These are phyloP conservation scores for Ogataea trehalophila DNA, from an alignment of 805 yeast species.

Conservation along the genomic window DNA sequence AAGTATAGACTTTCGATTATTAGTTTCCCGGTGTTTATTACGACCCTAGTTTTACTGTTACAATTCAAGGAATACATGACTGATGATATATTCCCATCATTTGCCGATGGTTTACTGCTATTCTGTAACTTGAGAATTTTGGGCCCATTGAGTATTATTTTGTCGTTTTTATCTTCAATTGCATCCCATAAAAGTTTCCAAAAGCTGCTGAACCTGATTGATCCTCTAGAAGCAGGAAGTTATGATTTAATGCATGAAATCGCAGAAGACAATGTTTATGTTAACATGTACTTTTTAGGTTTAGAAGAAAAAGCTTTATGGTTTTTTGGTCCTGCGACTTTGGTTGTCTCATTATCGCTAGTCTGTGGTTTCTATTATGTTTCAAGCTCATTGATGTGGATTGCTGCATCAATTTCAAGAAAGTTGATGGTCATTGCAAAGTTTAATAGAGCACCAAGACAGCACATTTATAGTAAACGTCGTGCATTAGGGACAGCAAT, in stretches of 20 bases:
- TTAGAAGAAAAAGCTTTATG: conserved; percentile 51
- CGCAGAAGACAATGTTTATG: conserved; percentile 31
- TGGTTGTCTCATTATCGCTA: conserved; percentile 39
- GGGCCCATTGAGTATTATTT: conserved; percentile 15
- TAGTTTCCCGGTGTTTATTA: conserved; percentile 61
- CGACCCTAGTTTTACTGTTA: conserved; percentile 43
- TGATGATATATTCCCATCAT: conserved; percentile 36
- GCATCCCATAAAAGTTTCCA: conserved; percentile 34
- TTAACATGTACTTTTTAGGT: conserved; percentile 66
- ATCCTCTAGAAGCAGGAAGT: conserved; percentile 49
- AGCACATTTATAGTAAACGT: conserved; percentile 13
- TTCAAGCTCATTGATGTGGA: conserved; percentile 26
- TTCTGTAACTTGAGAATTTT: conserved; percentile 32
- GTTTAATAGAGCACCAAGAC: conserved; percentile 1
- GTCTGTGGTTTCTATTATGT: conserved; percentile 35
- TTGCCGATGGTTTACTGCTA: conserved; percentile 40
- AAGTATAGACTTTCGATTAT: conserved; percentile 74
- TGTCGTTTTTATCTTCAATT: conserved; percentile 37
- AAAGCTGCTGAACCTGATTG: conserved; percentile 37
- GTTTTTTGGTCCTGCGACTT: conserved; percentile 56
- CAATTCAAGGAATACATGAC: conserved; percentile 48
- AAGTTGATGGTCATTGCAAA: conserved; percentile 1
- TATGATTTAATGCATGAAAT: conserved; percentile 38
- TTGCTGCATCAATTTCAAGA: conserved; percentile 17
- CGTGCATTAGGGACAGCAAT: conserved; percentile 33